Evolutionary conservation across 2,329 filamentous ascomycete genomes (phyloP).

Genomic region (Exophiala xenobiotica): DNA sequence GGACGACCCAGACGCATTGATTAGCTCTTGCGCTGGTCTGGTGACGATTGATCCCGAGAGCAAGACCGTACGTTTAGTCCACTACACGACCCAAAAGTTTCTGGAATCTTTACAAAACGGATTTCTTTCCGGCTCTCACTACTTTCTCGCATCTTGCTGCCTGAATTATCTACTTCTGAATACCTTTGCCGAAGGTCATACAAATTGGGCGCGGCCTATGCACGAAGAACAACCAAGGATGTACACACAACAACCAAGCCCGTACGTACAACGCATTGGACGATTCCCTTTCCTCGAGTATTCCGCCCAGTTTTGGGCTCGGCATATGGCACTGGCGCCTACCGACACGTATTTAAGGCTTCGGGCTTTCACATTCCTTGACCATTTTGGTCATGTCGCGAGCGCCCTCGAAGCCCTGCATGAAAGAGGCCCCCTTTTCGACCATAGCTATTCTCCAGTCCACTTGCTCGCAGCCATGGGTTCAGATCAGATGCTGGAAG

Average conservation of each 20-base stretch:
- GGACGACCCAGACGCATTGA: constrained; percentile 28
- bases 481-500: neutral
- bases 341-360: neutral
- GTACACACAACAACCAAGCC: too few species aligned
- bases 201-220: too few species aligned
- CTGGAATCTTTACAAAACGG: constrained; percentile 35
- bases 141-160: constrained; percentile 35
- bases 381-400: neutral
- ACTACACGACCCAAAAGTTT: constrained; percentile 51
- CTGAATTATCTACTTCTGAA: constrained; percentile 41
- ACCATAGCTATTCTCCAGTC: neutral
- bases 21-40: constrained; percentile 45
- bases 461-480: constrained; percentile 9
- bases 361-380: neutral
- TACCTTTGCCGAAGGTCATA: constrained; percentile 26
- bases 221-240: too few species aligned
- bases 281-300: constrained; percentile 1
- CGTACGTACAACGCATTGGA: neutral
- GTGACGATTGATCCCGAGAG: constrained; percentile 44
- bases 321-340: neutral
- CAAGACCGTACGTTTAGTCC: constrained; percentile 43
- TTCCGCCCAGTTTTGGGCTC: neutral
- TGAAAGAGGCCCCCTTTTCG: neutral
- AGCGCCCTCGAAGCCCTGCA: neutral
- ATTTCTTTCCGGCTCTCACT: constrained; percentile 37